Conservation (phyloP, 192 early-diverging fungal genomes). For the Backusella westeae region DNA sequence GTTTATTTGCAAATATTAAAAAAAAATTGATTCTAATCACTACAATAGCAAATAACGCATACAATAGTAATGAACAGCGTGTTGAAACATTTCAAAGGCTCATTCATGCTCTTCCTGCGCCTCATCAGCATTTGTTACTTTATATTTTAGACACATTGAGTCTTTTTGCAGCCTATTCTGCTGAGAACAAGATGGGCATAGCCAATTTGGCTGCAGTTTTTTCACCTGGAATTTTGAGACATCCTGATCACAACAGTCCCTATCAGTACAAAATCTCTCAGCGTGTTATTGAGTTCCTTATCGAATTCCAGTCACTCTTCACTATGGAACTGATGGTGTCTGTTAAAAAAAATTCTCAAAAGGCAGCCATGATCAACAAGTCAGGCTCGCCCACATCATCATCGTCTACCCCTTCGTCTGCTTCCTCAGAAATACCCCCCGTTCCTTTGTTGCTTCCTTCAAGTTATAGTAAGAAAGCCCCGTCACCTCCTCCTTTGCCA, state of each 20-base stretch:
- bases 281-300: slow-evolving; percentile 73
- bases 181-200: slow-evolving; percentile 65
- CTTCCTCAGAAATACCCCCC: background rate
- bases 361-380: background rate
- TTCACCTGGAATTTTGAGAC: slow-evolving; percentile 71
- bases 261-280: slow-evolving; percentile 77
- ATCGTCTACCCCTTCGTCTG: slow-evolving; percentile 6
- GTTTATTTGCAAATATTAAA: background rate
- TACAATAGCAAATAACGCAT: slow-evolving; percentile 30
- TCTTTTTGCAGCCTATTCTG: slow-evolving; percentile 49
- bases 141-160: slow-evolving; percentile 67
- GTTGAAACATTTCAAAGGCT: slow-evolving; percentile 53
- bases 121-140: slow-evolving; percentile 65
- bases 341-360: background rate
- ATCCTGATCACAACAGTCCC: slow-evolving; percentile 67
- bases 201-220: slow-evolving; percentile 76
- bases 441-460: slow-evolving; percentile 6
- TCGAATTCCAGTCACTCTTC: slow-evolving; percentile 57
- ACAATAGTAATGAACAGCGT: slow-evolving; percentile 32
- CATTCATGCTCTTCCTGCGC: slow-evolving; percentile 53
- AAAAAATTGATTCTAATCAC: background rate
- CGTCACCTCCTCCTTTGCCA: background rate
- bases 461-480: background rate
- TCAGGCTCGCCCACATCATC: background rate
- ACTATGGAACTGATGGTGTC: slow-evolving; percentile 21